A percentile compares a stretch with the other conserved stretches of the same genome.
phyloP scores from a whole-genome alignment of 2,329 filamentous ascomycete genomes.

The Beauveria medogensis region DNA sequence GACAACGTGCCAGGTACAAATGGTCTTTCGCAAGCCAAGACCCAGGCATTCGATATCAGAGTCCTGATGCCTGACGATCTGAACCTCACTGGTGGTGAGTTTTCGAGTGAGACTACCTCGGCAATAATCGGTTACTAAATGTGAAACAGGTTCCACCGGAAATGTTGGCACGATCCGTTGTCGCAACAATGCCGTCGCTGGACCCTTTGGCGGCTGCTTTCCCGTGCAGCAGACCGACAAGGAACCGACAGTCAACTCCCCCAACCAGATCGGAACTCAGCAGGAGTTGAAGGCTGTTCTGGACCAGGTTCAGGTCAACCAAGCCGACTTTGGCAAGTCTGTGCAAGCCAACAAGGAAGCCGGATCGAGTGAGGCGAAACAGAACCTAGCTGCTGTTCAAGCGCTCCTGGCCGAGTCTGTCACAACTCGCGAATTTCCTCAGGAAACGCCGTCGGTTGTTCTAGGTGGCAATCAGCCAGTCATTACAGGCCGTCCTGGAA shows the following conservation, averaged over 20 bases:
- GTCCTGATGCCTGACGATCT: constrained; percentile 43
- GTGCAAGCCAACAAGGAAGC: constrained; percentile 36
- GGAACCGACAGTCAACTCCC: neutral
- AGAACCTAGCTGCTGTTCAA: constrained; percentile 31
- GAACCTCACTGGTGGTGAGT: constrained; percentile 41
- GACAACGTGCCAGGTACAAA: constrained; percentile 53
- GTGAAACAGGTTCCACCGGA: constrained; percentile 40
- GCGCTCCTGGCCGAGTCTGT: constrained; percentile 25
- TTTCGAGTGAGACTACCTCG: neutral
- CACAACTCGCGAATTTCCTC: constrained; percentile 22
- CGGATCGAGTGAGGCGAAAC: constrained; percentile 20
- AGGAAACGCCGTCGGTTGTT: constrained; percentile 24
- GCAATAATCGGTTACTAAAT: neutral
- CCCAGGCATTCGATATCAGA: constrained; percentile 48
- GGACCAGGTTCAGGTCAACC: constrained; percentile 42
- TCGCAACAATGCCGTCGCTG: constrained; percentile 48
- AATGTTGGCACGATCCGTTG: constrained; percentile 52
- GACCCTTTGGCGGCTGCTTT: constrained; percentile 52
- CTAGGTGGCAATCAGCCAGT: constrained; percentile 9
- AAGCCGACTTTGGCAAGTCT: constrained; percentile 36
- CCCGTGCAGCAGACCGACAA: constrained; percentile 32
- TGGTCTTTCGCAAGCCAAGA: constrained; percentile 48
- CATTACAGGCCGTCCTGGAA: neutral
- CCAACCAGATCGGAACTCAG: constrained; percentile 33
- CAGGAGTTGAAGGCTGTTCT: constrained; percentile 36